These are phyloP conservation scores for Aphanoascus verrucosus DNA, from an alignment of 2,329 filamentous ascomycete genomes.

Conservation along the genomic window DNA sequence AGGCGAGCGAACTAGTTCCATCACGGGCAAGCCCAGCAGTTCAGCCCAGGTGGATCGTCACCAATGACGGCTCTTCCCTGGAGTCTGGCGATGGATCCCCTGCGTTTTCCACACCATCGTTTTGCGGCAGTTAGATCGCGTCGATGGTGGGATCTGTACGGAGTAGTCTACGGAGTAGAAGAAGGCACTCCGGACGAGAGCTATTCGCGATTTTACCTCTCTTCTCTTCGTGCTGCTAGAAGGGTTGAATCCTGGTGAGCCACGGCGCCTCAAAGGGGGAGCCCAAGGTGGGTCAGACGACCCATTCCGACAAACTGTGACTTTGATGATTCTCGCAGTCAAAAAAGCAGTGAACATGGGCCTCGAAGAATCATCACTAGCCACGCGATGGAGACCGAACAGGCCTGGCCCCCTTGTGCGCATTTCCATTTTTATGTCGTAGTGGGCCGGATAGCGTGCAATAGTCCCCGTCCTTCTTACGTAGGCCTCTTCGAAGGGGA, in stretches of 20 bases:
- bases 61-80: background rate
- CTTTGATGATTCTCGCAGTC: too few species aligned
- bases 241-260: too few species aligned
- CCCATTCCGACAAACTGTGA: background rate
- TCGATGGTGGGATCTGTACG: background rate
- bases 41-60: background rate
- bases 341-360: background rate
- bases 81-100: background rate
- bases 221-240: too few species aligned
- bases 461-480: conserved; percentile 9
- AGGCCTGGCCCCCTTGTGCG: background rate
- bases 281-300: too few species aligned
- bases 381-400: conserved; percentile 3
- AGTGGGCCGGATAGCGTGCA: conserved; percentile 6
- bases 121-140: background rate
- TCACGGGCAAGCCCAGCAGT: background rate
- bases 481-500: background rate
- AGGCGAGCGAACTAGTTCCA: background rate
- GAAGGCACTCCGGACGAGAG: background rate
- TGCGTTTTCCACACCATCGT: background rate
- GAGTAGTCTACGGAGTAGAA: background rate
- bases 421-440: conserved; percentile 7
- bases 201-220: too few species aligned
- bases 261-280: too few species aligned
- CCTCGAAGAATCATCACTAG: background rate